phyloP scores from a whole-genome alignment of 2,329 filamentous ascomycete genomes.

The Aureobasidium sp. region DNA sequence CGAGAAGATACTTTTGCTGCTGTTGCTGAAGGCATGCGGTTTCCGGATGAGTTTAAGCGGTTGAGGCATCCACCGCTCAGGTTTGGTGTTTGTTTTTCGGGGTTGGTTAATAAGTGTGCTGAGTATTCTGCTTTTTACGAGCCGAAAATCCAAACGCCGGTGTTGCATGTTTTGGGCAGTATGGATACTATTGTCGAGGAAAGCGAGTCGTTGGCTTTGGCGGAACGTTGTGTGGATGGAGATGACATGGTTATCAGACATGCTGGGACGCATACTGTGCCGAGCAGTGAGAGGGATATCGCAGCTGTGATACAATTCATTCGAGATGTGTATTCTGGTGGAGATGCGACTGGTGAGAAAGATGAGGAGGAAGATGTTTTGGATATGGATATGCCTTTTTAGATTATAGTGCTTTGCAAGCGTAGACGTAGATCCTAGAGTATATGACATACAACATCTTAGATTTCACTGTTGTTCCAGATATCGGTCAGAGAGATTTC shows the following conservation, averaged over 20 bases:
- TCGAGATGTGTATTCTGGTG: slow-evolving; percentile 41
- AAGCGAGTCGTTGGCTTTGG: slow-evolving; percentile 56
- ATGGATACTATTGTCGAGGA: slow-evolving; percentile 87
- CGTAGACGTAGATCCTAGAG: neutral
- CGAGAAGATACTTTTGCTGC: slow-evolving; percentile 43
- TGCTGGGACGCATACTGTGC: slow-evolving; percentile 86
- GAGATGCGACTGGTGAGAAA: slow-evolving; percentile 23
- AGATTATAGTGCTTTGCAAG: neutral
- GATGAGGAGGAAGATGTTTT: slow-evolving; percentile 49
- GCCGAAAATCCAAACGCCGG: slow-evolving; percentile 67
- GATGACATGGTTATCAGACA: slow-evolving; percentile 54
- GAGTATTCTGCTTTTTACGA: slow-evolving; percentile 65
- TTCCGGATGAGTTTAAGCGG: slow-evolving; percentile 42
- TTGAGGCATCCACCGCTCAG: slow-evolving; percentile 50
- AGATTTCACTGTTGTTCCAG: neutral
- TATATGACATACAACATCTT: neutral
- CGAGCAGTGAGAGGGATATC: slow-evolving; percentile 69
- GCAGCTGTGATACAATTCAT: slow-evolving; percentile 70
- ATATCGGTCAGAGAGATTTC: too few species aligned
- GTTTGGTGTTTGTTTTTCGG: slow-evolving; percentile 71
- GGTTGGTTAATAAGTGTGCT: slow-evolving; percentile 57
- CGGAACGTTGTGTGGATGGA: slow-evolving; percentile 51
- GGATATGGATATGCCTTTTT: slow-evolving; percentile 62
- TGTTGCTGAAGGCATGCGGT: slow-evolving; percentile 38
- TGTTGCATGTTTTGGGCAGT: slow-evolving; percentile 74